Evolutionary conservation across 1,284 basidiomycete genomes (phyloP), one percentile per base, ranked within the genome.

Genomic region (Hemileia vastatrix): DNA sequence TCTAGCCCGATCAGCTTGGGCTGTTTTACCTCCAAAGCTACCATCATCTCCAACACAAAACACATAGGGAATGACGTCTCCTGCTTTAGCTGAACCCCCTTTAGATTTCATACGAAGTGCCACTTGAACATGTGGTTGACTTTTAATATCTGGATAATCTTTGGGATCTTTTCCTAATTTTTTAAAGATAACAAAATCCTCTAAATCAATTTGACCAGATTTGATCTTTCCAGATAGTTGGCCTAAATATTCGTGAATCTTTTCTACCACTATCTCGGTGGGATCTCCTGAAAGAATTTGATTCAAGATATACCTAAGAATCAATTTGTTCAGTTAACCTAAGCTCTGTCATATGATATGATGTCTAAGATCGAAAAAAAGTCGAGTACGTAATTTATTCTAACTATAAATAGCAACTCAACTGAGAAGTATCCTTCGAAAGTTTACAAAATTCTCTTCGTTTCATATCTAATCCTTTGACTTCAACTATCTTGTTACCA

Each of bases 391-490:
- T 8, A 54, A 27, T 18, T 19, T 11, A n/a, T n/a, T 9, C n/a
- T n/a, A n/a, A n/a, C n/a, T n/a, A n/a, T n/a, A n/a, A n/a, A n/a
- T n/a, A n/a, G n/a, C n/a, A 27, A 11, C 81, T 88, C 68, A 69
- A 94, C 89, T 87, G 85, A 1, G 92, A 97, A 15, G 92, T 86
- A 57, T 84, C 85, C 79, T 98, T 99, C 1, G 90, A 94, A 50
- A 99, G 77, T 2, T 83, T 82, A 69, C 87, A 95, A 77, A 91
- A 99, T 76, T 98, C 95, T 79, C 95, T 81, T 54, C 95, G 84
- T 78, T 97, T 98, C 95, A 98, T 97, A 77, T 99, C 95, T 33
- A 99, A 79, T 78, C 95, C 95, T 76, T 98, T 99, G 77, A 98
- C 81, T 75, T 99, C 95, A 15, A 71, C 74, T 4, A 51, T 66